Evolutionary conservation across 495 filamentous ascomycete genomes (phyloP), one percentile per base, ranked within the genome.

Genomic region (Thozetella sp.): DNA sequence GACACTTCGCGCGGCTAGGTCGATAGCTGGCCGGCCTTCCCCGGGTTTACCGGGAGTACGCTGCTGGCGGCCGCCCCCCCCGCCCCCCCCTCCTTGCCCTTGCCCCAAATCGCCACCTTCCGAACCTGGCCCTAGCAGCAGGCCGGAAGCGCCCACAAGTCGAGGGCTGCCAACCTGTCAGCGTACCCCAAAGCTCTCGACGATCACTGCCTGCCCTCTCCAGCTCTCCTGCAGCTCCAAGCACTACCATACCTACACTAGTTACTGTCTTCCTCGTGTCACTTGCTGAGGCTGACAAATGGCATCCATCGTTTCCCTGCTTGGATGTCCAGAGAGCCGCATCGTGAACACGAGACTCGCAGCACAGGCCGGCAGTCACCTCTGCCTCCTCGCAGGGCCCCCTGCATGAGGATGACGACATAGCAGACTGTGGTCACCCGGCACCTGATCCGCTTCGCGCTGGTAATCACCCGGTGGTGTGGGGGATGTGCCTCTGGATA

Each of bases 321-420:
- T 37, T 37, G 6, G 30, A n/a, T 37, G 6, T 37, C 9, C n/a
- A n/a, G 3, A n/a, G 43, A 48, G 43, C 9, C 9, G 9, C 43
- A 4, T 48, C 20, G 4, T 3, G 43, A 19, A 48, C 43, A 48
- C 43, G 43, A 48, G 10, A 15, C 6, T 48, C 43, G 43, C 20
- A n/a, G n/a, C n/a, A 11, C 43, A 3, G 3, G 9, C 9, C 20
- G 43, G n/a, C 20, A 48, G n/a, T 48, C 9, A 20, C 11, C 43
- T 13, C 9, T 13, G n/a, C 43, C 43, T 48, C 30, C 15, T 48
- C n/a, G n/a, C 43, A 20, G 43, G n/a, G 11, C 43, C 11, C n/a
- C 20, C 20, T 48, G 43, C 43, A 48, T 48, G n/a, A 48, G 43
- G 10, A 48, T 48, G 43, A 48, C 43, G 43, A 48, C 43, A 48